Evolutionary conservation across 352 stramenopile species (phyloP).

Genomic region (Ophiocytium majus): DNA sequence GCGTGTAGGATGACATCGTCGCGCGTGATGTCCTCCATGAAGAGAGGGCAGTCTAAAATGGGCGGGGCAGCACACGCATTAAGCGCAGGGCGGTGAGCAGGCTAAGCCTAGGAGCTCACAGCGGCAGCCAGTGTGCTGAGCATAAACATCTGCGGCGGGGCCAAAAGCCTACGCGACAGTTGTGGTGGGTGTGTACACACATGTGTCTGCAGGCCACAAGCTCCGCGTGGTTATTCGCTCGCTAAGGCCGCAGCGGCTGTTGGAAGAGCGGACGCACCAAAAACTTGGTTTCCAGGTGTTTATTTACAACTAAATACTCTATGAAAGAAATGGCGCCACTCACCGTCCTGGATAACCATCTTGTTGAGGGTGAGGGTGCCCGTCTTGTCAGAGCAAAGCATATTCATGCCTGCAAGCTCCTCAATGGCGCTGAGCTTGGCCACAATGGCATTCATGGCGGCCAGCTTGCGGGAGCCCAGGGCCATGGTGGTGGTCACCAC

Average conservation of each 20-base stretch:
- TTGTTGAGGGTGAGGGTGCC: slow-evolving; percentile 90
- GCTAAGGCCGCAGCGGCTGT: slow-evolving; percentile 87
- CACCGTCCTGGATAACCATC: slow-evolving; percentile 67
- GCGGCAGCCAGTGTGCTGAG: no score
- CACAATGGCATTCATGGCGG: slow-evolving; percentile 67
- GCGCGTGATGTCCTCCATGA: slow-evolving; percentile 25
- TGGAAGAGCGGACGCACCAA: slow-evolving; percentile 91
- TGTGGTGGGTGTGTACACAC: no score
- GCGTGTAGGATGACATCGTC: slow-evolving; percentile 18
- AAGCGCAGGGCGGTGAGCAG: no score
- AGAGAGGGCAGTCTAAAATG: slow-evolving; percentile 20
- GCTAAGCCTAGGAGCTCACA: no score
- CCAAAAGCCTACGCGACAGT: no score
- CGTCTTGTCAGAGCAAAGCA: slow-evolving; percentile 92
- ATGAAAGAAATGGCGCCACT: slow-evolving; percentile 86
- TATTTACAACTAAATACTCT: slow-evolving; percentile 84
- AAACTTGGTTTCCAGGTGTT: slow-evolving; percentile 84
- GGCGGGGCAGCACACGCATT: no score
- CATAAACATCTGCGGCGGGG: no score
- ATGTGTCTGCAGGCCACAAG: no score
- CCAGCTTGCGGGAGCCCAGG: slow-evolving; percentile 25
- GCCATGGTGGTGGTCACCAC: slow-evolving; percentile 28
- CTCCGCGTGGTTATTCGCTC: slow-evolving; percentile 93
- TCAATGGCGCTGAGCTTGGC: slow-evolving; percentile 82
- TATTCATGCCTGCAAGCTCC: slow-evolving; percentile 85